A percentile compares a stretch with the other conserved stretches of the same genome.
Conservation (phyloP, 2,329 filamentous ascomycete species). For the Grosmannia clavigera region DNA sequence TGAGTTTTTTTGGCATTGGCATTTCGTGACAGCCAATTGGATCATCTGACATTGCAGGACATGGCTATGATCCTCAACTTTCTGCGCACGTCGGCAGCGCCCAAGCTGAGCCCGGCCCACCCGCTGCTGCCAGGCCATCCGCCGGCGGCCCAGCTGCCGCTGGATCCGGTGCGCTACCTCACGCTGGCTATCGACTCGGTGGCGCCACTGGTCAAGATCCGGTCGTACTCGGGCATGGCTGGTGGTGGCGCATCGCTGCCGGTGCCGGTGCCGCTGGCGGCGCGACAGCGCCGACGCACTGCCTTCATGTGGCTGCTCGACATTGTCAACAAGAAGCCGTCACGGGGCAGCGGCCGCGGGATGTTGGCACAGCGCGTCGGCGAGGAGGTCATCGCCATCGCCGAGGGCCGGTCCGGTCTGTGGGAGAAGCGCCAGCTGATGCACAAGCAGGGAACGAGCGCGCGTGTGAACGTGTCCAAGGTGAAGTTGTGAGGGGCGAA, state of each 20-base stretch:
- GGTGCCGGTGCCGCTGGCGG: constrained; percentile 63
- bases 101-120: constrained; percentile 57
- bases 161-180: constrained; percentile 83
- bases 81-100: constrained; percentile 74
- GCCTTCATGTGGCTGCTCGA: constrained; percentile 87
- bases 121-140: constrained; percentile 67
- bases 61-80: constrained; percentile 73
- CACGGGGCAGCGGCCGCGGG: constrained; percentile 55
- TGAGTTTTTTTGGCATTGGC: constrained; percentile 29
- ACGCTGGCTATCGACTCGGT: constrained; percentile 86
- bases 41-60: constrained; percentile 40
- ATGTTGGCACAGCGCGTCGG: constrained; percentile 69
- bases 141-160: constrained; percentile 65
- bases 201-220: constrained; percentile 74
- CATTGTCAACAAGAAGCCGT: constrained; percentile 65
- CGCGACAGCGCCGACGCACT: constrained; percentile 62
- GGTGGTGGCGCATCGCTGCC: constrained; percentile 80
- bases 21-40: background rate
- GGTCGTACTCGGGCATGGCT: constrained; percentile 60
- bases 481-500: constrained; percentile 7
- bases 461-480: constrained; percentile 57
- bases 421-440: constrained; percentile 72
- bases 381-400: constrained; percentile 74
- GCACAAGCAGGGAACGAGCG: constrained; percentile 70
- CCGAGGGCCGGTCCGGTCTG: constrained; percentile 70